A percentile compares a stretch with the other conserved stretches of the same genome.
Conservation (phyloP, 2,329 filamentous ascomycete species). For the Penicillium paneum region DNA sequence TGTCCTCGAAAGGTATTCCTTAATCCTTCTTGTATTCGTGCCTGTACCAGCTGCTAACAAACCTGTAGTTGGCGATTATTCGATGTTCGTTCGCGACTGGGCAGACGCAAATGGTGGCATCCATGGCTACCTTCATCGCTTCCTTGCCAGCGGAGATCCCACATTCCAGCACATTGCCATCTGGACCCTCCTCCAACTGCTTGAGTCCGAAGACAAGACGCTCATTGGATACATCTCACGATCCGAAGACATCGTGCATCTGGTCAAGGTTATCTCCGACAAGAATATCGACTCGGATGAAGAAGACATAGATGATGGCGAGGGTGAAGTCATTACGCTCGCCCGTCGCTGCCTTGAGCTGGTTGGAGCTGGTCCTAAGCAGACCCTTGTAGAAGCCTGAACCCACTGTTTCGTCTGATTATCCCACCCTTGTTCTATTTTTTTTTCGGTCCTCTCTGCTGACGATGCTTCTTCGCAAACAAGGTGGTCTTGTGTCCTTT, state of each 20-base stretch:
- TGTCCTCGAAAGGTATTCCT: slow-evolving; percentile 84
- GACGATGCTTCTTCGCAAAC: no score
- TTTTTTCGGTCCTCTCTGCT: slow-evolving; percentile 17
- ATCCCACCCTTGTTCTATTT: slow-evolving; percentile 3
- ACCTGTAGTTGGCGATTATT: slow-evolving; percentile 81
- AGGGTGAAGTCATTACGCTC: slow-evolving; percentile 87
- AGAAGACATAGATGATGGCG: slow-evolving; percentile 82
- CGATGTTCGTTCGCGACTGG: slow-evolving; percentile 94
- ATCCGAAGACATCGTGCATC: slow-evolving; percentile 84
- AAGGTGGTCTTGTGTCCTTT: no score
- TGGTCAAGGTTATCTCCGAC: slow-evolving; percentile 88
- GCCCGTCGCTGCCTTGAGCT: slow-evolving; percentile 87
- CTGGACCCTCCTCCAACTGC: slow-evolving; percentile 91
- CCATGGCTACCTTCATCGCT: slow-evolving; percentile 88
- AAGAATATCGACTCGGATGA: slow-evolving; percentile 84
- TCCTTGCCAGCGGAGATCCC: slow-evolving; percentile 88
- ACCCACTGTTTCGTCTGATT: slow-evolving; percentile 1
- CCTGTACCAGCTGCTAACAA: slow-evolving; percentile 17
- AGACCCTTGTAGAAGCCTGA: slow-evolving; percentile 73
- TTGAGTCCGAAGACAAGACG: slow-evolving; percentile 89
- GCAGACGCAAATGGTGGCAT: slow-evolving; percentile 88
- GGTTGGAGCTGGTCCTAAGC: slow-evolving; percentile 72
- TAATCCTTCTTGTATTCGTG: not conserved
- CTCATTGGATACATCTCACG: slow-evolving; percentile 86
- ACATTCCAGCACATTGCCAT: slow-evolving; percentile 99